These are phyloP conservation scores for Ogataea trehalophila DNA, from an alignment of 805 yeast genomes.

Conservation along the genomic window DNA sequence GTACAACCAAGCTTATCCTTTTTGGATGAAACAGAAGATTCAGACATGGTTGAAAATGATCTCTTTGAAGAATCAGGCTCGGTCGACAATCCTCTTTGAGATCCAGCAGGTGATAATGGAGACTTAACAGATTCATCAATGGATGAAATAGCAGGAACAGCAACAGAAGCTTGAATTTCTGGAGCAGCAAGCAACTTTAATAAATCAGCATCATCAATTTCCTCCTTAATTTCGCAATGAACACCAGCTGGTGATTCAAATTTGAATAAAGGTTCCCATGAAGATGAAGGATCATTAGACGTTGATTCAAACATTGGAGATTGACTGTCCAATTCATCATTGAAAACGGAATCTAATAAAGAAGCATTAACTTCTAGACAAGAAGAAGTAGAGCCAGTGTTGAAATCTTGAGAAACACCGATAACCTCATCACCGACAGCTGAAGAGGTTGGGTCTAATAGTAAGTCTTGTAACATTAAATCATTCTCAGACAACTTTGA, in stretches of 20 bases:
- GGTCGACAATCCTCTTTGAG: background rate
- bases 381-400: conserved; percentile 37
- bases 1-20: conserved; percentile 73
- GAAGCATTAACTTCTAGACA: conserved; percentile 48
- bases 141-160: conserved; percentile 1
- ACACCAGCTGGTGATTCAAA: conserved; percentile 1
- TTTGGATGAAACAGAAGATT: conserved; percentile 24
- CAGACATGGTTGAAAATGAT: conserved; percentile 14
- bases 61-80: conserved; percentile 10
- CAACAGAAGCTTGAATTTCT: background rate
- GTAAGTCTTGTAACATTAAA: conserved; percentile 2
- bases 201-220: too few species aligned
- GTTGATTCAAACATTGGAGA: conserved; percentile 60
- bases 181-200: background rate
- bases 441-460: background rate
- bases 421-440: background rate
- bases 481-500: conserved; percentile 1
- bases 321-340: conserved; percentile 28
- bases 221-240: background rate
- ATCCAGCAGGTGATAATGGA: background rate
- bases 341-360: conserved; percentile 48
- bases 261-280: conserved; percentile 60
- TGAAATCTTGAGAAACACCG: background rate
- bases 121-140: conserved; percentile 5
- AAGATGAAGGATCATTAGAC: conserved; percentile 25